Percentiles rank a stretch among this genome's conserved stretches.
Conservation (phyloP, 2,329 filamentous ascomycete species). For the Colletotrichum scovillei region DNA sequence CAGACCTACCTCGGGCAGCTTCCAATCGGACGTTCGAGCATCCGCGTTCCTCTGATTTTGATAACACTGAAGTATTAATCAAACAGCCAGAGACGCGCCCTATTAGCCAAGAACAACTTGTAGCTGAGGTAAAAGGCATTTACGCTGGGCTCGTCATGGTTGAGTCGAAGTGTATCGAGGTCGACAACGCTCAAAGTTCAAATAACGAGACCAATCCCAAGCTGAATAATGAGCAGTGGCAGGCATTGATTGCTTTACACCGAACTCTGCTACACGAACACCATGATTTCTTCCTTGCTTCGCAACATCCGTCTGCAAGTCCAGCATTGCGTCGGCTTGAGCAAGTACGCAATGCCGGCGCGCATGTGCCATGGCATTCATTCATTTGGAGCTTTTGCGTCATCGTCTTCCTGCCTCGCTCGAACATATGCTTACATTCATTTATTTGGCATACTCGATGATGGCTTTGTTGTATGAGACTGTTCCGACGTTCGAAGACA, state of each 20-base stretch:
- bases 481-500: constrained; percentile 83
- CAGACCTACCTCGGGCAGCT: fast-evolving
- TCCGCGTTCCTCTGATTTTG: fast-evolving
- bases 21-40: neutral
- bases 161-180: constrained; percentile 87
- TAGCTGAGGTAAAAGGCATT: constrained; percentile 84
- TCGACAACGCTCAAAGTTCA: constrained; percentile 72
- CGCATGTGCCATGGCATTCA: constrained; percentile 97
- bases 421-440: constrained; percentile 92
- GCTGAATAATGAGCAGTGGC: constrained; percentile 79
- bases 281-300: constrained; percentile 87
- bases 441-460: constrained; percentile 90
- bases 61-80: neutral
- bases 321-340: constrained; percentile 71
- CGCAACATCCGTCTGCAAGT: constrained; percentile 84
- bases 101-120: constrained; percentile 82
- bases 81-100: constrained; percentile 72
- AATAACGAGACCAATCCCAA: constrained; percentile 52
- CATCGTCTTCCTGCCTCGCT: constrained; percentile 79
- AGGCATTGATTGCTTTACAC: constrained; percentile 84
- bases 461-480: constrained; percentile 90
- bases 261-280: constrained; percentile 84
- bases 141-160: constrained; percentile 89
- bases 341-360: constrained; percentile 90
- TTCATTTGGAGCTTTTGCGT: constrained; percentile 82